Conservation (phyloP, 73 alveolate genomes). For the Paramecium octaurelia region DNA sequence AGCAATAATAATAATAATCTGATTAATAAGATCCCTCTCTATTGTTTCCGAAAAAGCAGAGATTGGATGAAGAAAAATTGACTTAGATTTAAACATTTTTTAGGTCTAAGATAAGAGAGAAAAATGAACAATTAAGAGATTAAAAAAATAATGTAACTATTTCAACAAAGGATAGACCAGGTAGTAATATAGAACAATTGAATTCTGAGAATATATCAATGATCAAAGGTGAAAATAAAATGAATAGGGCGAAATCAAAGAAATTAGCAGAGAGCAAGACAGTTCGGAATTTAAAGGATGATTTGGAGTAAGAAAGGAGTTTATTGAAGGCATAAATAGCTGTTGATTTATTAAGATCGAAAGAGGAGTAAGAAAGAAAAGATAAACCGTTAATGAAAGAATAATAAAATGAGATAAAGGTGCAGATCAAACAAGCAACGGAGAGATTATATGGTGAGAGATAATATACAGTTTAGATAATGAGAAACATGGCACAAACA, state of each 20-base stretch:
- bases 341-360: neutral
- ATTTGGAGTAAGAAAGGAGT: slow-evolving; percentile 1
- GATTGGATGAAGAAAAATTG: neutral
- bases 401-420: neutral
- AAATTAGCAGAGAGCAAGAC: neutral
- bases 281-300: slow-evolving; percentile 10
- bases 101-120: neutral
- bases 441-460: slow-evolving; percentile 46
- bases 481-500: slow-evolving; percentile 14
- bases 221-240: neutral
- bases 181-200: neutral
- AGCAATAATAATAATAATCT: neutral
- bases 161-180: neutral
- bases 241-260: slow-evolving; percentile 17
- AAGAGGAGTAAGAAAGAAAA: slow-evolving; percentile 17
- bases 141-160: neutral
- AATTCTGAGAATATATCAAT: neutral
- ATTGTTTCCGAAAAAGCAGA: neutral
- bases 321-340: neutral
- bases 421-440: slow-evolving; percentile 16
- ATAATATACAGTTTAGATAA: neutral
- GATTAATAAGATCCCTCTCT: neutral
- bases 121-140: neutral
- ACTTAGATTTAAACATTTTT: neutral
- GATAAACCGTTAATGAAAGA: slow-evolving; percentile 16